Base-by-base conservation (phyloP, 2,329 filamentous ascomycete genomes). In the Sporothrix euskadiensis region DNA sequence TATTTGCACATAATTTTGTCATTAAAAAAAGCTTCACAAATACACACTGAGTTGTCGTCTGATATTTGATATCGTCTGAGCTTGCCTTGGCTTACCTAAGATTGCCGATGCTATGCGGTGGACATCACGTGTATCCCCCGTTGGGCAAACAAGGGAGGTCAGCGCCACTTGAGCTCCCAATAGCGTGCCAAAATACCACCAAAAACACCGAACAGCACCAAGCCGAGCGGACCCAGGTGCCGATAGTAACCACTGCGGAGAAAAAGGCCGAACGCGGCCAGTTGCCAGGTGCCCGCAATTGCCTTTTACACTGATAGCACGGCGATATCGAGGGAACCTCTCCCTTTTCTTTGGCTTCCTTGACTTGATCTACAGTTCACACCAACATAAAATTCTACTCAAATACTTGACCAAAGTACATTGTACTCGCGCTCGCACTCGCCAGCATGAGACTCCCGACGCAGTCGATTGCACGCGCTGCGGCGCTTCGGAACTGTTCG, bases 51-150 rank as follows among this genome's bases (percentile, higher is more conserved):
- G 30, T 1, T 30, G 52, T 3, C 52, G 14, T 26, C 12, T 30
- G 10, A 22, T 26, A n/a, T 26, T 12, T 30, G 10, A 22, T 26
- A n/a, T 56, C 22, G 22, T 12, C 52, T 2, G 14, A 49, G 19
- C 2, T 49, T 49, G 12, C 41, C 12, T 44, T 12, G 3, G 66
- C 66, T 56, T 16, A 56, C 47, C 59, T 41, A 65, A 39, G 32
- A 54, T n/a, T 68, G 65, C 71, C 71, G 71, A 69, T 52, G 65
- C 35, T 69, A 73, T 73, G 65, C 71, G 71, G 14, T 68, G 44
- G 16, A 16, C n/a, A 69, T 73, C 71, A 73, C 71, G 71, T 73
- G 71, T 69, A n/a, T 59, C 59, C 57, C 41, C 69, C 56, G 47
- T 73, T 44, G 72, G 56, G 72, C 54, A 35, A 65, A 73, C 44